phyloP scores from a whole-genome alignment of 176 grass and related monocot genomes.

The Paspalum notatum region DNA sequence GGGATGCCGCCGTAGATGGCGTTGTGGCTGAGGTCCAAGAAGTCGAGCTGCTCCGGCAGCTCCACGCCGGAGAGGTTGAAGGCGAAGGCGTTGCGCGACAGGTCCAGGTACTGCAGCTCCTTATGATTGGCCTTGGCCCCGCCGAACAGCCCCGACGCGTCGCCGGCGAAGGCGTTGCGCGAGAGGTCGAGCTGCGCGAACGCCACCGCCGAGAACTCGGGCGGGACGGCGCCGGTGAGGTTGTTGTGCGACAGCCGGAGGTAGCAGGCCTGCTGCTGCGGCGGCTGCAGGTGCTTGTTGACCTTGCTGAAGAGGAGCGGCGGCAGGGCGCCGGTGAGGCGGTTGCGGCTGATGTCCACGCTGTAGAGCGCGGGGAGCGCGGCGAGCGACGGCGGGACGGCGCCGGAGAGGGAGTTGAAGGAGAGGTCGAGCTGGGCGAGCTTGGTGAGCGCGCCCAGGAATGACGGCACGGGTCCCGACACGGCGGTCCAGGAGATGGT shows the following conservation, averaged over 20 bases:
- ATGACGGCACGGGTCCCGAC: slow-evolving; percentile 59
- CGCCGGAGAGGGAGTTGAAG: slow-evolving; percentile 59
- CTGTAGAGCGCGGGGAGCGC: slow-evolving; percentile 3
- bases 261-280: slow-evolving; percentile 9
- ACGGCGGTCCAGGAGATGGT: slow-evolving; percentile 57
- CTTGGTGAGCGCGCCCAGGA: slow-evolving; percentile 30
- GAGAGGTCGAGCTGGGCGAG: slow-evolving; percentile 63
- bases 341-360: slow-evolving; percentile 71
- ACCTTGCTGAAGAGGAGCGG: slow-evolving; percentile 29
- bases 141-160: slow-evolving; percentile 43
- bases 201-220: slow-evolving; percentile 33
- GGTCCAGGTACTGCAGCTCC: slow-evolving; percentile 42
- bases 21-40: slow-evolving; percentile 70
- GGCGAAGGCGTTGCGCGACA: slow-evolving; percentile 29
- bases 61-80: no score
- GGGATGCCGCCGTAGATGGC: slow-evolving; percentile 60
- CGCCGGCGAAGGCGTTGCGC: slow-evolving; percentile 60
- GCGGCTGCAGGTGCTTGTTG: background rate
- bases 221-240: slow-evolving; percentile 53
- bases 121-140: no score
- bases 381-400: slow-evolving; percentile 53
- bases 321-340: slow-evolving; percentile 50
- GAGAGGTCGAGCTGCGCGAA: slow-evolving; percentile 58
- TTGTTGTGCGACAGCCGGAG: slow-evolving; percentile 69
- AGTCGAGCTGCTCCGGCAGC: no score